Conservation (phyloP, 2,329 filamentous ascomycete species). For the Stemphylium lycopersici region DNA sequence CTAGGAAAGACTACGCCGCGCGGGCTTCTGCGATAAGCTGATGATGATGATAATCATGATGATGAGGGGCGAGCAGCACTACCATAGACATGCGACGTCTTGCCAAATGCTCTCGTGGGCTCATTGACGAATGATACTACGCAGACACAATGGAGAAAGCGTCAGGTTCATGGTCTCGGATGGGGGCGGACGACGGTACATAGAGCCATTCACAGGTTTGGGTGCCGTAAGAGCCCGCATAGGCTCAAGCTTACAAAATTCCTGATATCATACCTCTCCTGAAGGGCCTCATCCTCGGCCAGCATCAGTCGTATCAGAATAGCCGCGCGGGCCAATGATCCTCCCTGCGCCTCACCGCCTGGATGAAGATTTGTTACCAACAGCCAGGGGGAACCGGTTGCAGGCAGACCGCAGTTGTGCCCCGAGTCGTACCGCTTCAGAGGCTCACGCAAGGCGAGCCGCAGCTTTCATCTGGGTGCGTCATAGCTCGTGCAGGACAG, state of each 20-base stretch:
- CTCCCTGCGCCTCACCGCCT: constrained; percentile 36
- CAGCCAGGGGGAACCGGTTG: constrained; percentile 25
- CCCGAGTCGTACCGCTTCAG: constrained; percentile 30
- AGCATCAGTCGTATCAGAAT: constrained; percentile 17
- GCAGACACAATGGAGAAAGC: too few relatives aligned
- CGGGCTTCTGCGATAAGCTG: constrained; percentile 34
- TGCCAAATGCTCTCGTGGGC: background rate
- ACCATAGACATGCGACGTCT: background rate
- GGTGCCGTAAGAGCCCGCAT: constrained; percentile 7
- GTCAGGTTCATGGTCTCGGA: background rate
- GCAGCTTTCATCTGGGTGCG: constrained; percentile 24
- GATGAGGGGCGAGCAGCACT: constrained; percentile 2
- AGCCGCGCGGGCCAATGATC: constrained; percentile 31
- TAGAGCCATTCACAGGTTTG: constrained; percentile 2
- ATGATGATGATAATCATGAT: too few relatives aligned
- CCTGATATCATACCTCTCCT: constrained; percentile 15
- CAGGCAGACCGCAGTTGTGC: constrained; percentile 31
- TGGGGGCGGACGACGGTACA: constrained; percentile 1
- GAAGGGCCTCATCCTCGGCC: constrained; percentile 13
- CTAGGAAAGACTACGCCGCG: constrained; percentile 24
- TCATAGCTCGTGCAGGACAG: constrained; percentile 26
- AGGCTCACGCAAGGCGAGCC: constrained; percentile 22
- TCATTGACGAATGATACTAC: background rate
- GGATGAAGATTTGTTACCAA: constrained; percentile 20
- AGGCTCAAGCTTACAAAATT: constrained; percentile 12